A percentile compares a stretch with the other conserved stretches of the same genome.
Conservation (phyloP, 305 asterid genomes). For the Nicotiana rustica region DNA sequence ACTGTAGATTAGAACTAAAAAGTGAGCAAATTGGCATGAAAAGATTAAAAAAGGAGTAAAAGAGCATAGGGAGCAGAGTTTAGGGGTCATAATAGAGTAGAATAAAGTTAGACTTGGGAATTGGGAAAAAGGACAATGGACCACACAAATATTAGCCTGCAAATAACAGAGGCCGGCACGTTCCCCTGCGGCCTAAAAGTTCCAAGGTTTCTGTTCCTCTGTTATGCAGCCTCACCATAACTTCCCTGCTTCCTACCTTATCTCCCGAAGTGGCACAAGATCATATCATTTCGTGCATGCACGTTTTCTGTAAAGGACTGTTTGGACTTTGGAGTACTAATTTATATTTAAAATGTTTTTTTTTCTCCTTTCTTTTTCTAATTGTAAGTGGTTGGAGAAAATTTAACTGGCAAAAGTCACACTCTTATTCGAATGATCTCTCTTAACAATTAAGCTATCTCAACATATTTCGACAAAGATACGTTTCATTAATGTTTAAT, state of each 20-base stretch:
- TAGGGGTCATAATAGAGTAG: slow-evolving; percentile 25
- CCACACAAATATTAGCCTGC: slow-evolving; percentile 41
- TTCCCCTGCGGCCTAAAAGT: slow-evolving; percentile 29
- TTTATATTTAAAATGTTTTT: too few species aligned
- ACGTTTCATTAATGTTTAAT: too few species aligned
- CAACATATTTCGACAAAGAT: too few species aligned
- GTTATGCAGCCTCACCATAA: slow-evolving; percentile 32
- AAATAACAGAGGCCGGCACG: slow-evolving; percentile 43
- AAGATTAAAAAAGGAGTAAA: slow-evolving; percentile 14
- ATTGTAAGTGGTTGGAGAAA: too few species aligned
- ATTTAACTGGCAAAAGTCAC: too few species aligned
- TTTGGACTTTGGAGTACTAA: background rate
- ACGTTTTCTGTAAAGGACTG: background rate
- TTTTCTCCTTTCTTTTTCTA: too few species aligned
- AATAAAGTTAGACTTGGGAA: slow-evolving; percentile 30
- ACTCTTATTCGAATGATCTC: too few species aligned
- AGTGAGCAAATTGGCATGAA: slow-evolving; percentile 21
- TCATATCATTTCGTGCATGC: background rate
- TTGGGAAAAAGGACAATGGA: slow-evolving; percentile 45
- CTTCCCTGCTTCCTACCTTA: background rate
- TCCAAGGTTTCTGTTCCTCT: slow-evolving; percentile 31
- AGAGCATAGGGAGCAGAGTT: slow-evolving; percentile 36
- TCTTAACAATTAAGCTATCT: too few species aligned
- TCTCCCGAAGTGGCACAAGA: background rate
- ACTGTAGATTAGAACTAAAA: background rate